Base-by-base conservation (phyloP, 2,329 filamentous ascomycete species). In the Monilinia laxa region DNA sequence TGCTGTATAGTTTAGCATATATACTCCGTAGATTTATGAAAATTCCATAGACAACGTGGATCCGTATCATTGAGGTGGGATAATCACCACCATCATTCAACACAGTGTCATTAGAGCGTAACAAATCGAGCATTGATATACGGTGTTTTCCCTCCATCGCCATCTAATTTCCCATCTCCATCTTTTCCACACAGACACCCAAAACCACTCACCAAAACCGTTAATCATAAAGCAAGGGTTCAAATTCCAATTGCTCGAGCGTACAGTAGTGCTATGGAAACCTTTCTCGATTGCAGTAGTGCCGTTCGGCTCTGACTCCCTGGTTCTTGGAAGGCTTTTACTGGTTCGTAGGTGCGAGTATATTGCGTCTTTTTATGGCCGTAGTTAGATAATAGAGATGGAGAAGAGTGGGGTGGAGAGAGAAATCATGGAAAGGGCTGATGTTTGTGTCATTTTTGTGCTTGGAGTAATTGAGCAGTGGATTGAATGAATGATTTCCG, bases 131-230 rank as follows among this genome's bases (percentile, higher is more conserved):
- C 40, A 40, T 56, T 31, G n/a, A 2, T 18, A 31, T 18, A 20
- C 56, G 20, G 9, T 10, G 11, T 10, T 14, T 25, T 49, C n/a
- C 47, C 38, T 23, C n/a, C 31, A 25, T 49, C 42, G 18, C 20
- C 45, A 20, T n/a, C 20, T n/a, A 60, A 51, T 60, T 49, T 60
- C 28, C 57, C 28, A 49, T 60, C 57, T 38, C 42, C 57, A 38
- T 51, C 45, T 60, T 51, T 60, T 23, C 42, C n/a, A 49, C 47
- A 49, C 31, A 38, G 20, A 59, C 28, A 20, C 18, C 47, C 14
- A 35, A 25, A 31, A n/a, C 28, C 56, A 9, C 45, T 45, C 42
- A n/a, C 40, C 40, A 42, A 42, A 16, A 42, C 40, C 40, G 40
- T 42, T 42, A 42, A 42, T 42, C 14, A 42, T 42, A 42, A 16